Conservation (phyloP, 1,284 basidiomycete species). For the Gomphus bonarii region DNA sequence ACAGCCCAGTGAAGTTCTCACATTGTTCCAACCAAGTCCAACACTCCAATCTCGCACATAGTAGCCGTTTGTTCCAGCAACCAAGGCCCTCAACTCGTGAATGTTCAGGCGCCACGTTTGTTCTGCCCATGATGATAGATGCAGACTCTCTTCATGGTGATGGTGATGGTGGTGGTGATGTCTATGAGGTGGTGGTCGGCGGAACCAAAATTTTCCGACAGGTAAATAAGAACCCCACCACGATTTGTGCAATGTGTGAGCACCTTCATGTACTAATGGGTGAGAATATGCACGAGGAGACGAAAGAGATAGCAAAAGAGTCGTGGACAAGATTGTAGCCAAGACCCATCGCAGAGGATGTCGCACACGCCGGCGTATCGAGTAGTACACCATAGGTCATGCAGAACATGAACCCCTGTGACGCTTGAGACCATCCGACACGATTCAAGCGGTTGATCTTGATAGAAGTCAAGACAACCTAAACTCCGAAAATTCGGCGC, state of each 20-base stretch:
- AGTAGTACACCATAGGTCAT: background rate
- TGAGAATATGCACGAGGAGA: background rate
- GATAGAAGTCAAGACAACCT: background rate
- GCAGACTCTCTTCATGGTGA: background rate
- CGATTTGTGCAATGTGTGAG: background rate
- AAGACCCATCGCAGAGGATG: background rate
- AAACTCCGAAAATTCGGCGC: background rate
- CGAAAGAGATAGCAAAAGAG: background rate
- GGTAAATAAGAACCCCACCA: background rate
- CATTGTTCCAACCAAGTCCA: conserved; percentile 30
- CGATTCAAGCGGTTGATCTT: background rate
- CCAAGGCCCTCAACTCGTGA: conserved; percentile 19
- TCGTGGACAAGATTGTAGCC: background rate
- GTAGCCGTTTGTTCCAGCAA: conserved; percentile 25
- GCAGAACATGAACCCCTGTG: background rate
- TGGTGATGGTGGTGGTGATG: background rate
- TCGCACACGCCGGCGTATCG: background rate
- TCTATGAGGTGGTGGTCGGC: background rate
- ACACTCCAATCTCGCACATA: conserved; percentile 28
- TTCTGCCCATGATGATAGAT: background rate
- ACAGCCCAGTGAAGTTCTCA: conserved; percentile 8
- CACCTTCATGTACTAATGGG: background rate
- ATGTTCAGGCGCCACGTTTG: conserved; percentile 11
- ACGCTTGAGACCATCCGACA: background rate
- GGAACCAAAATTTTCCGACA: background rate